Evolutionary conservation across 208 protist species (phyloP).

Genomic region (Wallacemonas rigidus): DNA sequence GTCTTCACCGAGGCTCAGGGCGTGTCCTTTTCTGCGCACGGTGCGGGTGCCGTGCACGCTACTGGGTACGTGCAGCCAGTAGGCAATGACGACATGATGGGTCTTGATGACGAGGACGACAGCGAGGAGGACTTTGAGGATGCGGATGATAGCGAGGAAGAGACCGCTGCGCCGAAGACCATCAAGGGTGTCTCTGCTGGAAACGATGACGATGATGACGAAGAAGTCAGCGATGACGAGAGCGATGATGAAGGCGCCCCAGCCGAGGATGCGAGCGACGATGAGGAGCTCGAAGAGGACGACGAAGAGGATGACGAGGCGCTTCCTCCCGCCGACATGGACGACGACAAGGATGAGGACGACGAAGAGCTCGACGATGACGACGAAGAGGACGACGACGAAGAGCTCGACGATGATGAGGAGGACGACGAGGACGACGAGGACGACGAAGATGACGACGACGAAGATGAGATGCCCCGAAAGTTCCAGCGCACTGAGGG

Average conservation of each 20-base stretch:
- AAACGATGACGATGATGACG: slow-evolving; percentile 47
- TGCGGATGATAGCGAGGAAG: slow-evolving; percentile 28
- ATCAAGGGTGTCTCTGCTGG: slow-evolving; percentile 24
- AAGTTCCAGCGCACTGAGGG: slow-evolving; percentile 82
- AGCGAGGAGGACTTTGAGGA: slow-evolving; percentile 45
- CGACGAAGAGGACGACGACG: slow-evolving; percentile 47
- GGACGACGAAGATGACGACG: slow-evolving; percentile 48
- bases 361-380: slow-evolving; percentile 55
- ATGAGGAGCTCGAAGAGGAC: slow-evolving; percentile 33
- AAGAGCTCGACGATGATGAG: slow-evolving; percentile 27
- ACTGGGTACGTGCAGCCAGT: slow-evolving; percentile 88
- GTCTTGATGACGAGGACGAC: slow-evolving; percentile 32
- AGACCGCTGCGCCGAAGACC: slow-evolving; percentile 33
- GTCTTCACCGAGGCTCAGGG: slow-evolving; percentile 84
- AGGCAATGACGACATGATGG: slow-evolving; percentile 64
- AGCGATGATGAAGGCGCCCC: slow-evolving; percentile 19
- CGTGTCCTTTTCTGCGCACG: slow-evolving; percentile 70
- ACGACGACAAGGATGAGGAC: slow-evolving; percentile 37
- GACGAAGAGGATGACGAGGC: slow-evolving; percentile 45
- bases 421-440: slow-evolving; percentile 24
- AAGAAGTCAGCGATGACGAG: slow-evolving; percentile 33
- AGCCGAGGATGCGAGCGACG: slow-evolving; percentile 19
- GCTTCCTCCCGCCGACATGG: slow-evolving; percentile 4
- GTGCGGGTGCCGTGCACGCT: slow-evolving; percentile 75
- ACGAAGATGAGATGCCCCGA: slow-evolving; percentile 55